Conservation (phyloP, 306 rosid genomes). For the Ormosia semicastrata region DNA sequence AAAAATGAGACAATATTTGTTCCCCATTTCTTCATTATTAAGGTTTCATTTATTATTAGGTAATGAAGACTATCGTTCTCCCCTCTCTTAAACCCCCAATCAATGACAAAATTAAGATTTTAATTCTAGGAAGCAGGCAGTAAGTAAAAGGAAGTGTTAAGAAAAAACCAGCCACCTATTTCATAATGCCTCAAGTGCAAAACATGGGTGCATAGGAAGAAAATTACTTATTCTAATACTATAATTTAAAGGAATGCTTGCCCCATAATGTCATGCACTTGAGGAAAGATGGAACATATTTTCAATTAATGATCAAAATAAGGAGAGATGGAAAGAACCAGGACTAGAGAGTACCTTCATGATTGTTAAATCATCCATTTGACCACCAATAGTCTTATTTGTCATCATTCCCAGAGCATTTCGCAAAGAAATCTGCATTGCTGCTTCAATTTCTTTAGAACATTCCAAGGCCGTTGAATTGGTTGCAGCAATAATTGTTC, state of each 20-base stretch:
- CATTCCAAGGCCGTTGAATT: slow-evolving; percentile 90
- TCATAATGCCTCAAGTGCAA: too few relatives aligned
- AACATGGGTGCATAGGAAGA: too few relatives aligned
- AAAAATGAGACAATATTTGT: too few relatives aligned
- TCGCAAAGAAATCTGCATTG: slow-evolving; percentile 95
- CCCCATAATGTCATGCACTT: too few relatives aligned
- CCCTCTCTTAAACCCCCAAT: slow-evolving; percentile 3
- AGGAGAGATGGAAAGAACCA: slow-evolving; percentile 8
- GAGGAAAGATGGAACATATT: too few relatives aligned
- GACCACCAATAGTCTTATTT: slow-evolving; percentile 71
- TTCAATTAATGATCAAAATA: too few relatives aligned
- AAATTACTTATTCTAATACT: too few relatives aligned
- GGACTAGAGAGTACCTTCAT: slow-evolving; percentile 89
- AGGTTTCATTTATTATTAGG: too few relatives aligned
- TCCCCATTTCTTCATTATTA: too few relatives aligned
- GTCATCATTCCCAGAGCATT: slow-evolving; percentile 85
- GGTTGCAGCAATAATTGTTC: slow-evolving; percentile 96
- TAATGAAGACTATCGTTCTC: too few relatives aligned
- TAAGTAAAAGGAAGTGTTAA: background rate
- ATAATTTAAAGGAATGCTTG: too few relatives aligned
- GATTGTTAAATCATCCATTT: slow-evolving; percentile 91
- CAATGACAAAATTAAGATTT: background rate
- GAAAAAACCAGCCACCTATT: background rate
- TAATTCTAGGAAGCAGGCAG: background rate
- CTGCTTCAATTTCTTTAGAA: slow-evolving; percentile 92